Base-by-base conservation (phyloP, 208 protist species). In the Leishmania braziliensis region DNA sequence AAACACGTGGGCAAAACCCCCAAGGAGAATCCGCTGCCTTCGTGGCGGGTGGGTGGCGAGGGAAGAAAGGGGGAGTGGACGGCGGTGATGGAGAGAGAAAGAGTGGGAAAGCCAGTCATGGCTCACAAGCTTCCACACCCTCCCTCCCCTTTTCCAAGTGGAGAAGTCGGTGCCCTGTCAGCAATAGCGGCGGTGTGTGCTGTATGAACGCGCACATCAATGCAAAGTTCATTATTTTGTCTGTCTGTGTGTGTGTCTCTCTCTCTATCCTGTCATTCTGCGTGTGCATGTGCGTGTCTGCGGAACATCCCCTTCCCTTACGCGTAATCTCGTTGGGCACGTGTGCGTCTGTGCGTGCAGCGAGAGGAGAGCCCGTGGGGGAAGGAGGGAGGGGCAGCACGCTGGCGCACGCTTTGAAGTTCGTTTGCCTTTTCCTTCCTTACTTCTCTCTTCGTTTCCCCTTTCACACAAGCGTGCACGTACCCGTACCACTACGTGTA, bases 221-320 rank as follows among this genome's bases (percentile, higher is more conserved):
- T 20, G 14, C 39, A 79, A 12, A 33, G 26, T 54, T 60, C 69
- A 10, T 63, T 84, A 10, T 54, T 79, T 74, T 36, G 29, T 73
- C 4, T 72, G 62, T 75, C 2, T 75, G 9, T 74, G 26, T 74
- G 3, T 74, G 26, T 74, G 1, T 51, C 1, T 74, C 18, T 74
- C 18, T 74, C 53, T 33, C 69, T 23, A 33, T 43, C 43, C 43
- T 4, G 43, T 46, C 43, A 46, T 46, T 46, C 43, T 46, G 43
- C 43, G 43, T 46, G 43, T 46, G 58, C 9, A 0, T 29, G 26
- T 63, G 26, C 26, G 58, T 63, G 58, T 63, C 58, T 63, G 58
- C 29, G 1, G 58, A 63, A 16, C 58, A 63, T n/a, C 58, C 58
- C 26, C 26, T 33, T n/a, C 54, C 23, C 54, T 58, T 58, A 23